Conservation (phyloP, 768 basidiomycete genomes). For the Heimioporus sp. region DNA sequence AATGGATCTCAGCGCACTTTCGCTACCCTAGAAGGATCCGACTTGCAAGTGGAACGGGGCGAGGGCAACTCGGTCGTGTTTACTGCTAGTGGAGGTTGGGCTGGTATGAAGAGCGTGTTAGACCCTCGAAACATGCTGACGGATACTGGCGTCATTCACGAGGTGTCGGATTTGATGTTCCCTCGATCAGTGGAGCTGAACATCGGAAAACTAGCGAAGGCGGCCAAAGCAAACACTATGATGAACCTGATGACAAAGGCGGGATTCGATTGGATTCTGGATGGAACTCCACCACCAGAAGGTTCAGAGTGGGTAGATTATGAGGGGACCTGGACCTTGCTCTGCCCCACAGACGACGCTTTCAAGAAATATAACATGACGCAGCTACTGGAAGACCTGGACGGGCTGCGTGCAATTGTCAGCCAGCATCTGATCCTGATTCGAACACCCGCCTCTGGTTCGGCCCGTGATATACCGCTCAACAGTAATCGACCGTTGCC, state of each 20-base stretch:
- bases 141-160: conserved; percentile 87
- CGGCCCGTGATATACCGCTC: conserved; percentile 34
- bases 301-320: conserved; percentile 62
- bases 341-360: conserved; percentile 90
- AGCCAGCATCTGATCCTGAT: conserved; percentile 74
- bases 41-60: conserved; percentile 67
- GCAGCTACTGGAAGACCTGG: conserved; percentile 54
- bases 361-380: conserved; percentile 89
- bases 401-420: conserved; percentile 57
- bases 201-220: conserved; percentile 85
- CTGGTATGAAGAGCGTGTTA: conserved; percentile 60
- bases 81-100: conserved; percentile 76
- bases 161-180: conserved; percentile 79
- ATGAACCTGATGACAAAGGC: conserved; percentile 76
- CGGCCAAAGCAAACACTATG: conserved; percentile 90
- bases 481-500: conserved; percentile 73
- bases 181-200: conserved; percentile 86
- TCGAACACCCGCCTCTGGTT: conserved; percentile 17
- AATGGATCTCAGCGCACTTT: conserved; percentile 72
- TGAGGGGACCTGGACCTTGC: conserved; percentile 74
- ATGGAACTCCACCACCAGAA: conserved; percentile 78
- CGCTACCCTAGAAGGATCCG: conserved; percentile 81
- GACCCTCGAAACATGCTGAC: conserved; percentile 72
- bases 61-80: conserved; percentile 47
- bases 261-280: conserved; percentile 87